A percentile compares a stretch with the other conserved stretches of the same genome.
These are phyloP conservation scores for Curvularia spicifera DNA, from an alignment of 2,329 filamentous ascomycete species.

Conservation along the genomic window DNA sequence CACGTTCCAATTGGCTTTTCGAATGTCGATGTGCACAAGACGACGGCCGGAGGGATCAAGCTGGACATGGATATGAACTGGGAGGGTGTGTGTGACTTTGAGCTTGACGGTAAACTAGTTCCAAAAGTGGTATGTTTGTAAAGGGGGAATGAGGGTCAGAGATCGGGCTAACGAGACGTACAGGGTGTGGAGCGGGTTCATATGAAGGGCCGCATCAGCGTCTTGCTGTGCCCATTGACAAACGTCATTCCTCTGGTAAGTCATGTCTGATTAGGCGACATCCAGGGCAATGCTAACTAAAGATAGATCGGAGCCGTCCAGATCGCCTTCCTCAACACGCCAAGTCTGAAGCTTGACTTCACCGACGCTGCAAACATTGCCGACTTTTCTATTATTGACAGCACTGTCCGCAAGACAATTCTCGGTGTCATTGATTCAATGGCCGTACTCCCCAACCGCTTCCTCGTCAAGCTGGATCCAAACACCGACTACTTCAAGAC, in stretches of 20 bases:
- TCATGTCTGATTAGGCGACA: conserved; percentile 44
- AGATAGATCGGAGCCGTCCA: conserved; percentile 57
- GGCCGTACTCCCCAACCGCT: conserved; percentile 58
- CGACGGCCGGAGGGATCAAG: conserved; percentile 55
- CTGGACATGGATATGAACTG: conserved; percentile 57
- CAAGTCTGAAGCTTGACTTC: conserved; percentile 55
- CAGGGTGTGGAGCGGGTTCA: conserved; percentile 57
- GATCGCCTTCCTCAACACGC: conserved; percentile 59
- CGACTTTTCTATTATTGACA: conserved; percentile 52
- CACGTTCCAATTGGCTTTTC: conserved; percentile 51
- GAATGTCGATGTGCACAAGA: conserved; percentile 56
- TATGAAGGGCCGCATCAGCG: conserved; percentile 53
- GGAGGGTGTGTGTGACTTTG: conserved; percentile 57
- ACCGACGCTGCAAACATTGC: conserved; percentile 57
- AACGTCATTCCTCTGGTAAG: conserved; percentile 56
- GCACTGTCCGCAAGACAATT: conserved; percentile 55
- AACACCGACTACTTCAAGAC: conserved; percentile 59
- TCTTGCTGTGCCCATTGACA: conserved; percentile 55
- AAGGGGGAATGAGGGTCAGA: background rate
- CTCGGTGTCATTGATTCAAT: conserved; percentile 55
- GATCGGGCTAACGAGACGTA: background rate
- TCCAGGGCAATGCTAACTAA: conserved; percentile 11
- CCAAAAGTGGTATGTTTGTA: conserved; percentile 47
- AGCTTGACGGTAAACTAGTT: conserved; percentile 55
- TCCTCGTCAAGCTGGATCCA: conserved; percentile 56